Conservation (phyloP, 768 basidiomycete genomes). For the Mycena indigotica region DNA sequence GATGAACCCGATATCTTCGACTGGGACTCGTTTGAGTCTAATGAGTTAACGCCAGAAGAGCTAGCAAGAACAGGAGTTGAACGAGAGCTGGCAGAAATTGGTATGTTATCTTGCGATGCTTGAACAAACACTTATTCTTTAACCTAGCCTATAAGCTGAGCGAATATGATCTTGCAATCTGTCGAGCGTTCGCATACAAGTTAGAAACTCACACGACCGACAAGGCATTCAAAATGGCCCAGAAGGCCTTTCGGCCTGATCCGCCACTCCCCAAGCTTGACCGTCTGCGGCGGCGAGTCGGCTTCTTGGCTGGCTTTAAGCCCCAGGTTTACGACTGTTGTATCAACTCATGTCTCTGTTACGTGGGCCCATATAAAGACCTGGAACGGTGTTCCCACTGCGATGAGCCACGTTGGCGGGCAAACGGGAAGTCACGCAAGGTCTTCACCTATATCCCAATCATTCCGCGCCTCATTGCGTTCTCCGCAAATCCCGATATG, state of each 20-base stretch:
- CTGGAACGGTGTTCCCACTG: constrained; percentile 31
- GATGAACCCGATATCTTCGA: not conserved
- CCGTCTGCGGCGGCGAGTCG: constrained; percentile 8
- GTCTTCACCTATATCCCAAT: constrained; percentile 4
- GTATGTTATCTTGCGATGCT: not conserved
- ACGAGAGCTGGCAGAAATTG: not conserved
- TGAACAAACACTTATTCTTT: not conserved
- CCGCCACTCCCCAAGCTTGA: not conserved
- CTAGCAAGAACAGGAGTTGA: not conserved
- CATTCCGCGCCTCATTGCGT: constrained; percentile 12
- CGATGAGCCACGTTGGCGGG: constrained; percentile 26
- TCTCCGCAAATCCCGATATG: constrained; percentile 23
- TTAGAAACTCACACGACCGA: constrained; percentile 23
- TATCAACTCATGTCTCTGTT: constrained; percentile 34
- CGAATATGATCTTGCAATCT: constrained; percentile 25
- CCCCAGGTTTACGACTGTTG: constrained; percentile 34
- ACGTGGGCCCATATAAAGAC: constrained; percentile 23
- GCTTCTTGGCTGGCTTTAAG: constrained; percentile 29
- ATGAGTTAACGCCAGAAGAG: not conserved
- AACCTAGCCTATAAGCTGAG: constrained; percentile 18
- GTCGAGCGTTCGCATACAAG: constrained; percentile 25
- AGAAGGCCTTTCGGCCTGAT: not conserved
- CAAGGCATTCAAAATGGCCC: not conserved
- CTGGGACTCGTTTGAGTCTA: not conserved
- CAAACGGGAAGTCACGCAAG: constrained; percentile 14